Conservation (phyloP, 129 eudicot species). For the Deinandra increscens region DNA sequence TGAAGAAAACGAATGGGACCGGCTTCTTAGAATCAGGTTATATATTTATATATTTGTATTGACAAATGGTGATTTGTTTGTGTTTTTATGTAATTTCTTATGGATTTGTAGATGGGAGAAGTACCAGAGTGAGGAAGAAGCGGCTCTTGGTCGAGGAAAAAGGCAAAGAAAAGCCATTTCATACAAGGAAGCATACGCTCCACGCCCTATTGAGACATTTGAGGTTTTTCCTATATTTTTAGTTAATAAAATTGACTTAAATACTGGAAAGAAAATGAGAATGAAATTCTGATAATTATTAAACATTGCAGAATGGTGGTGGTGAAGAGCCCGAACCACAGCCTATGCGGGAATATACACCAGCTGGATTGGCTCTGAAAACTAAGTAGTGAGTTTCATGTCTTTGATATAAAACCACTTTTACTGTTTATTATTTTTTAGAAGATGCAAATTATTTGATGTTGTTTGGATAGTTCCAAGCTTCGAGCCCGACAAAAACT, state of each 20-base stretch:
- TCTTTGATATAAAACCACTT: neutral
- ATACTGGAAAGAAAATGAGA: neutral
- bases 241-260: neutral
- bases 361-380: slow-evolving; percentile 82
- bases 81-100: neutral
- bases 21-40: slow-evolving; percentile 89
- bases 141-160: slow-evolving; percentile 96
- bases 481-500: slow-evolving; percentile 89
- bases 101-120: slow-evolving; percentile 77
- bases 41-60: neutral
- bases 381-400: slow-evolving; percentile 68
- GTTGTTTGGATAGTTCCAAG: slow-evolving; percentile 50
- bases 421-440: neutral
- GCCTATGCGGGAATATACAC: slow-evolving; percentile 73
- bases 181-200: slow-evolving; percentile 75
- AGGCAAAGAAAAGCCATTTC: slow-evolving; percentile 87
- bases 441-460: neutral
- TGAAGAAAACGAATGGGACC: slow-evolving; percentile 99
- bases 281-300: neutral
- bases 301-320: slow-evolving; percentile 53
- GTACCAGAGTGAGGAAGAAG: slow-evolving; percentile 92
- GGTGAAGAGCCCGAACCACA: slow-evolving; percentile 68
- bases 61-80: neutral
- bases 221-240: slow-evolving; percentile 42
- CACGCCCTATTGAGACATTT: slow-evolving; percentile 47